These are phyloP conservation scores for Cerrena zonata DNA, from an alignment of 1,284 basidiomycete species.

Conservation along the genomic window DNA sequence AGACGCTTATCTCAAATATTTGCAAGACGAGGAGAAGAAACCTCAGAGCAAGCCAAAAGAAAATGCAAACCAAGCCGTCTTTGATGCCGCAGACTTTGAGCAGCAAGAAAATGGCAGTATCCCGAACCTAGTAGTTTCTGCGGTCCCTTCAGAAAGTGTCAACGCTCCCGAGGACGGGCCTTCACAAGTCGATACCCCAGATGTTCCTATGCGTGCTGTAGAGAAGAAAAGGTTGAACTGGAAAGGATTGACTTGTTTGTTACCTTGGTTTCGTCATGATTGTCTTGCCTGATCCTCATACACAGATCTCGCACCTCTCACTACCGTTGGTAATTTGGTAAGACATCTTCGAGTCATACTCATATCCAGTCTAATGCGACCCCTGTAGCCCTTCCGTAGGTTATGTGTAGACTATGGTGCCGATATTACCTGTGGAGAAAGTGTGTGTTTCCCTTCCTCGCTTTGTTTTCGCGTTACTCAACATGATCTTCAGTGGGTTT, in stretches of 20 bases:
- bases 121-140: conserved; percentile 28
- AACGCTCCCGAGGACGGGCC: conserved; percentile 8
- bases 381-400: conserved; percentile 81
- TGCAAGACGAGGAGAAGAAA: conserved; percentile 37
- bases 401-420: conserved; percentile 83
- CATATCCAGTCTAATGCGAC: not conserved
- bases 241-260: conserved; percentile 76
- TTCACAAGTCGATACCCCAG: conserved; percentile 49
- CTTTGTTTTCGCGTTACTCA: not conserved
- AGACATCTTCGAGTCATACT: conserved; percentile 19
- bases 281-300: not conserved
- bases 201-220: conserved; percentile 62
- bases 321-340: conserved; percentile 92
- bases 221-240: conserved; percentile 89
- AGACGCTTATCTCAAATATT: conserved; percentile 60
- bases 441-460: conserved; percentile 31
- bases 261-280: conserved; percentile 5
- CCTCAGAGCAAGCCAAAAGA: conserved; percentile 30
- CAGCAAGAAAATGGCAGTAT: conserved; percentile 5
- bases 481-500: conserved; percentile 60
- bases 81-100: not conserved
- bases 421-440: conserved; percentile 94
- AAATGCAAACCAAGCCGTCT: conserved; percentile 18
- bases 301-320: conserved; percentile 85
- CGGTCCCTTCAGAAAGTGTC: conserved; percentile 13